Base-by-base conservation (phyloP, 306 rosid species). In the Fragaria vesca region DNA sequence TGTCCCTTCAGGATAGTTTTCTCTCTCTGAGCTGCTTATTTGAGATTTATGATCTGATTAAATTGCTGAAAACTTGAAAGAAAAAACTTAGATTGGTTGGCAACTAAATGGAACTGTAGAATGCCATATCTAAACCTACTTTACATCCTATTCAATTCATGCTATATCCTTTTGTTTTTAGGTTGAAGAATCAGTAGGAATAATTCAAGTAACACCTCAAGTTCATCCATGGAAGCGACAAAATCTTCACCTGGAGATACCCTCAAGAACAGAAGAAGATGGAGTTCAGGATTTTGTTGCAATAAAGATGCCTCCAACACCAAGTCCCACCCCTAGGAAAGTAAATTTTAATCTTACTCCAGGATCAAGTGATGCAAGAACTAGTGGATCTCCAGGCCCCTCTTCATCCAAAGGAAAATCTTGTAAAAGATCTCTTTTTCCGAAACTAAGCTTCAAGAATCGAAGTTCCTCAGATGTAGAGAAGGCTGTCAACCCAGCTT, bases 301-400 rank as follows among this genome's bases (percentile, higher is more conserved):
- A 26, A 88, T 91, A 74, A 91, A 85, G 87, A 89, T 91, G 85
- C 93, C 97, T 11, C 73, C 87, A 36, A 90, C 96, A 50, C 92
- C 93, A 21, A 88, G 89, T 86, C 97, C 93, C 45, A 83, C 94
- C 40, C 90, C 96, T 8, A 93, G 84, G 85, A 89, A 72, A 83
- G 97, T 95, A 24, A 95, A 92, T 84, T 95, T 95, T 81, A 85
- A 86, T 71, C 80, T 81, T 3, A 85, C 91, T 36, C 87, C 92
- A 32, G 89, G 88, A 61, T 86, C 93, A 52, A 81, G 82, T 46
- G 93, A 85, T 79, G 89, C 85, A 55, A 91, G 88, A 63, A 58
- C 67, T 57, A 72, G 54, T 82, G 88, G 83, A 54, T 82, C 87
- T 62, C 86, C 87, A 1, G 88, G 86, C 58, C 81, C 93, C 69